These are phyloP conservation scores for Ambrosia artemisiifolia DNA, from an alignment of 129 eudicot species.

Conservation along the genomic window DNA sequence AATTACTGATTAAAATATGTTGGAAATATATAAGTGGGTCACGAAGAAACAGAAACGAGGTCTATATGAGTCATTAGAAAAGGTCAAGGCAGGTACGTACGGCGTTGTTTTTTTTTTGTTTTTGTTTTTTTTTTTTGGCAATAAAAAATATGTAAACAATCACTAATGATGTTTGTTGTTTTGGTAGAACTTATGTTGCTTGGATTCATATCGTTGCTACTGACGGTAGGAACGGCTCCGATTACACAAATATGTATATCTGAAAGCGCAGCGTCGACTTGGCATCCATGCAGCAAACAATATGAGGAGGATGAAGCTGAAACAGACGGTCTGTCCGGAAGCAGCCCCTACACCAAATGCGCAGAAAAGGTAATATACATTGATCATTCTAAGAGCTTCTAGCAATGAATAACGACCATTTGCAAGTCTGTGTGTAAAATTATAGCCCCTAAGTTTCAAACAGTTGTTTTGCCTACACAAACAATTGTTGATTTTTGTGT, in stretches of 20 bases:
- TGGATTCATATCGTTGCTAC: constrained; percentile 69
- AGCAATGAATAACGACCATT: too few relatives aligned
- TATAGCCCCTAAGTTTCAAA: too few relatives aligned
- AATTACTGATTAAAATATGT: neutral
- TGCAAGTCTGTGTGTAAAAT: too few relatives aligned
- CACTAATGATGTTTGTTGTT: neutral
- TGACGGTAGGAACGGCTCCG: constrained; percentile 46
- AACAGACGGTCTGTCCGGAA: constrained; percentile 30
- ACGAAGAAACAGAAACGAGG: constrained; percentile 46
- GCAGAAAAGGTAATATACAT: constrained; percentile 30
- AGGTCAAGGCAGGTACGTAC: constrained; percentile 55
- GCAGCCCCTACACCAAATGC: constrained; percentile 35
- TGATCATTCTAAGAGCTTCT: neutral
- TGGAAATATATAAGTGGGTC: constrained; percentile 49
- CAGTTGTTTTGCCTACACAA: too few relatives aligned
- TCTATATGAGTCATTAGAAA: constrained; percentile 64
- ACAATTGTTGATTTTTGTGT: too few relatives aligned
- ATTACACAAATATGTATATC: constrained; percentile 47
- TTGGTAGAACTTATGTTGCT: constrained; percentile 59
- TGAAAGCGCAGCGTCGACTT: constrained; percentile 35
- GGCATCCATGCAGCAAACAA: constrained; percentile 51
- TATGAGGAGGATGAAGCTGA: neutral
- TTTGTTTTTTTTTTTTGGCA: too few relatives aligned
- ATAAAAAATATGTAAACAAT: too few relatives aligned
- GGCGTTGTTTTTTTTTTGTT: too few relatives aligned